phyloP scores from a whole-genome alignment of 1,284 basidiomycete genomes.

The Ceratobasidium sp. region DNA sequence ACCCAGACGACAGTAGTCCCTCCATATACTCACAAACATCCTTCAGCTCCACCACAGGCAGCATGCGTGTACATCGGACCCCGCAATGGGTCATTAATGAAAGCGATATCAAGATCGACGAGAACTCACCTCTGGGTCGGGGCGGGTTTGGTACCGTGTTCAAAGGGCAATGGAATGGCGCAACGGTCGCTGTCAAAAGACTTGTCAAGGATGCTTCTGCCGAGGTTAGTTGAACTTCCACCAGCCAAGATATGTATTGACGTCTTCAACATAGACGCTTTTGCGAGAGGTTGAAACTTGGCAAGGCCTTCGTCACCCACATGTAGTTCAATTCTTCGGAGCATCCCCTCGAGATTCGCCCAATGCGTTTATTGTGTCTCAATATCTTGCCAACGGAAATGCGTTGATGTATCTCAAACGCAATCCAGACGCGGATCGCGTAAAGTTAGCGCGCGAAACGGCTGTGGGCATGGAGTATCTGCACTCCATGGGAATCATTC shows the following conservation, averaged over 20 bases:
- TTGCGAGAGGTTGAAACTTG: constrained; percentile 32
- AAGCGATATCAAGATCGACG: constrained; percentile 31
- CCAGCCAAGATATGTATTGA: neutral
- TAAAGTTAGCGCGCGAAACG: constrained; percentile 57
- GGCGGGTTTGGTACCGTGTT: constrained; percentile 37
- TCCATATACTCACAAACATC: constrained; percentile 29
- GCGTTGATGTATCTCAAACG: constrained; percentile 55
- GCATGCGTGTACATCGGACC: neutral
- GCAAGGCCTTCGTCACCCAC: constrained; percentile 36
- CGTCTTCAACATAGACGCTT: neutral
- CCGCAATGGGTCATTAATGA: constrained; percentile 28
- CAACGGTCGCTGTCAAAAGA: constrained; percentile 32
- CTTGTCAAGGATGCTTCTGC: constrained; percentile 35
- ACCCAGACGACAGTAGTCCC: neutral
- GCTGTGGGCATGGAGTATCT: constrained; percentile 58
- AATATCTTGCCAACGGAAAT: constrained; percentile 63
- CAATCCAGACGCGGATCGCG: constrained; percentile 23
- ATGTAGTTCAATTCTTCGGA: constrained; percentile 41
- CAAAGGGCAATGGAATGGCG: constrained; percentile 37
- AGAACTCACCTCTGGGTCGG: constrained; percentile 22
- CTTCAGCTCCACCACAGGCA: constrained; percentile 1
- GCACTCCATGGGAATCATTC: constrained; percentile 55
- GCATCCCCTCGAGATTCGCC: constrained; percentile 36
- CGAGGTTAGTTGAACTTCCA: neutral
- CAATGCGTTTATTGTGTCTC: constrained; percentile 59